Base-by-base conservation (phyloP, 176 grass and related monocot species). In the Tillandsia leiboldiana region DNA sequence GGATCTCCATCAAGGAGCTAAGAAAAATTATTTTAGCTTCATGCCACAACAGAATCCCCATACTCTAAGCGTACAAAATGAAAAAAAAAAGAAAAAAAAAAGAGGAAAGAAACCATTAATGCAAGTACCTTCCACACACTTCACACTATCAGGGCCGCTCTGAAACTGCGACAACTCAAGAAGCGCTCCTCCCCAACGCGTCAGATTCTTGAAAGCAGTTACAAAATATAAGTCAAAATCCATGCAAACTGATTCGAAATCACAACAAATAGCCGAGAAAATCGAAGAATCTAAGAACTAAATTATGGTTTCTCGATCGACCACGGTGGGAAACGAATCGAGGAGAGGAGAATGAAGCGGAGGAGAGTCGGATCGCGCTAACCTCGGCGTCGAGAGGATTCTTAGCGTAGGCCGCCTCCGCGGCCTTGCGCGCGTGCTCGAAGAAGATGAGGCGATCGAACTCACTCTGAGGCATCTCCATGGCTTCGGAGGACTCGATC, bases 361-460 rank as follows among this genome's bases (percentile, higher is more conserved):
- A 2, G 10, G 53, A 48, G 71, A 62, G 20, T 12, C 47, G 3
- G 63, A 66, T 0, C 2, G 24, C 24, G n/a, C 78, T 72, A 68
- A 93, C 90, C 64, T 93, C 90, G 66, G 86, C 79, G 80, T 93
- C 90, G 80, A 71, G 71, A 23, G 90, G 90, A 80, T 86, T 86
- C 71, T 77, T 66, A 1, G 53, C 61, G 80, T 93, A 81, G 61
- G 58, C 3, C 22, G 51, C 68, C 80, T 93, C 77, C 57, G 90
- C 68, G 67, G 57, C 80, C 83, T 78, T 86, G 83, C 90, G 85
- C 12, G 82, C 82, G 23, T 78, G 51, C 70, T 93, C 90, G 80
- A 93, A 93, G 83, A 89, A 89, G 85, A 86, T 73, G 23, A 89
- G 17, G 79, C 83, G 72, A 59, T 93, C 83, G 70, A 78, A 61